phyloP scores from a whole-genome alignment of 202 grass and related monocot genomes.

The Zizania palustris region DNA sequence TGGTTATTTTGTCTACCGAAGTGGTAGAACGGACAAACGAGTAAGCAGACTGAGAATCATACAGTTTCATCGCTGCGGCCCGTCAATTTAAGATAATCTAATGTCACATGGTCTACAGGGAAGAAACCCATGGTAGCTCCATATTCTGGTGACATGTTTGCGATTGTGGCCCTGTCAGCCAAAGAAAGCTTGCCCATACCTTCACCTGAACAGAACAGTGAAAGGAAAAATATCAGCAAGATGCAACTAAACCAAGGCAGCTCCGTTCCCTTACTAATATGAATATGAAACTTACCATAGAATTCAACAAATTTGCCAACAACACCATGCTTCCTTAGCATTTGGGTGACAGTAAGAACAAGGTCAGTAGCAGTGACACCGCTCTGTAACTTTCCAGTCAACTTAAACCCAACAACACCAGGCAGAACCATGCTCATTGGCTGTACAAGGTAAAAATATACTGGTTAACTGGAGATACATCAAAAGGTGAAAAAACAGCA shows the following conservation, averaged over 20 bases:
- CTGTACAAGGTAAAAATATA: constrained; percentile 52
- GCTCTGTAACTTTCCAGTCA: constrained; percentile 67
- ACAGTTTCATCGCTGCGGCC: constrained; percentile 89
- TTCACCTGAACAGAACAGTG: constrained; percentile 57
- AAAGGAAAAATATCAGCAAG: constrained; percentile 4
- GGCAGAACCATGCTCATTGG: constrained; percentile 99
- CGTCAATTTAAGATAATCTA: constrained; percentile 92
- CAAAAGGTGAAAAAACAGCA: constrained; percentile 11
- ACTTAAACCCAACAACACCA: constrained; percentile 87
- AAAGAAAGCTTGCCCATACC: constrained; percentile 85
- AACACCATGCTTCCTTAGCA: constrained; percentile 92
- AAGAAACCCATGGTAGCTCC: constrained; percentile 99
- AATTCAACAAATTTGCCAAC: constrained; percentile 98
- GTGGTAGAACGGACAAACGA: constrained; percentile 10
- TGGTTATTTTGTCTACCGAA: background rate
- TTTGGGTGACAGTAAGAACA: constrained; percentile 90
- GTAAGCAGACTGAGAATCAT: constrained; percentile 28
- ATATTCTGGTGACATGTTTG: constrained; percentile 97
- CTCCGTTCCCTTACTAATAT: constrained; percentile 28
- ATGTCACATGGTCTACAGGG: constrained; percentile 88
- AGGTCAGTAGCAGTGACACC: constrained; percentile 92
- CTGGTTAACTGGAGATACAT: constrained; percentile 6
- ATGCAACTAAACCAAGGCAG: background rate
- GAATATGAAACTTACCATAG: constrained; percentile 51
- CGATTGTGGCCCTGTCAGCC: constrained; percentile 90